Percentiles rank a stretch among this genome's conserved stretches.
Evolutionary conservation across 331 rosid genomes (phyloP).

Genomic region (Phaseolus coccineus): DNA sequence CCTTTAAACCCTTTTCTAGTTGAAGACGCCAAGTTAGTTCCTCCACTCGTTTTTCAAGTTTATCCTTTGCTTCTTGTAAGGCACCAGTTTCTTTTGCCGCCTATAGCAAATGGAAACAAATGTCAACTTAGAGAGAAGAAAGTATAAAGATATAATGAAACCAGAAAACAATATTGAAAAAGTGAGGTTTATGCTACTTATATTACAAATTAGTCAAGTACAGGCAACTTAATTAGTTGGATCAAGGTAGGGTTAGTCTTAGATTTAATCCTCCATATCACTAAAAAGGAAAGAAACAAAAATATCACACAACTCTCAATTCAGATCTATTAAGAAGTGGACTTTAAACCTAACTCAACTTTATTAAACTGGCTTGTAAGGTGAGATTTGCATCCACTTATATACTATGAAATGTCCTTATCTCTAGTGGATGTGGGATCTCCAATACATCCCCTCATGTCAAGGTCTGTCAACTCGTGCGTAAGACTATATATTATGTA

Average conservation of each 20-base stretch:
- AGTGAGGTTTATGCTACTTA: conserved; percentile 27
- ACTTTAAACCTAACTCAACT: too few species aligned
- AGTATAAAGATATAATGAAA: conserved; percentile 27
- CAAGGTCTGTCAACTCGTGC: too few species aligned
- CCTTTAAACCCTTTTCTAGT: conserved; percentile 84
- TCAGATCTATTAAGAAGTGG: background rate
- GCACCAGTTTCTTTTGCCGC: conserved; percentile 92
- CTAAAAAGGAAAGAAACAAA: conserved; percentile 24
- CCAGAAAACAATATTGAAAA: conserved; percentile 19
- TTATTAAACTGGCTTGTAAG: too few species aligned
- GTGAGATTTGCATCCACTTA: too few species aligned
- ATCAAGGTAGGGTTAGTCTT: conserved; percentile 27
- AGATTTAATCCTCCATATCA: conserved; percentile 23
- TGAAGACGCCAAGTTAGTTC: conserved; percentile 92
- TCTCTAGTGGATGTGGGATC: too few species aligned
- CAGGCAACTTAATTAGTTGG: conserved; percentile 25
- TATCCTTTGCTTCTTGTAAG: conserved; percentile 90
- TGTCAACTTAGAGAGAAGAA: conserved; percentile 37
- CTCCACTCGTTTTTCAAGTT: conserved; percentile 81
- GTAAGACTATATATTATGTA: too few species aligned
- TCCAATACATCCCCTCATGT: too few species aligned
- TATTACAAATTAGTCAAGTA: conserved; percentile 30
- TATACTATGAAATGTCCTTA: too few species aligned
- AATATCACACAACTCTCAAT: conserved; percentile 14
- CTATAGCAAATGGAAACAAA: conserved; percentile 56